These are phyloP conservation scores for Saccharomycopsis hybrid DNA, from an alignment of 1,139 yeast species.

Conservation along the genomic window DNA sequence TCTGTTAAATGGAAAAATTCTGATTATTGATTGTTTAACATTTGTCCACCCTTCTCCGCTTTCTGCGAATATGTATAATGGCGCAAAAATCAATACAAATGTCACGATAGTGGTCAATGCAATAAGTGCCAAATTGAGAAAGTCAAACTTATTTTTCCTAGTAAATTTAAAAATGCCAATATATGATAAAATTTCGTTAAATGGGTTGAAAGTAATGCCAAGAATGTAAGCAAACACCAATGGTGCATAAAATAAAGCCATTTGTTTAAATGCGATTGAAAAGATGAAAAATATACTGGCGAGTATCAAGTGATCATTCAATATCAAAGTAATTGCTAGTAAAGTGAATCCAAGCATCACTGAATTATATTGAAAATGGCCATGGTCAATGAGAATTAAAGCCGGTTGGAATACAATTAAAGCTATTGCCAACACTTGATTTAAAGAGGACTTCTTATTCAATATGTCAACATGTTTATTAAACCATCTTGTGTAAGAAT, in stretches of 20 bases:
- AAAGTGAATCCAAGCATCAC: constrained; percentile 89
- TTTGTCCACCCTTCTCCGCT: constrained; percentile 10
- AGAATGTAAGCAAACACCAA: constrained; percentile 73
- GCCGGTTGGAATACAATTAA: constrained; percentile 78
- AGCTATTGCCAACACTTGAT: constrained; percentile 69
- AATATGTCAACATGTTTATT: constrained; percentile 36
- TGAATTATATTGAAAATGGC: constrained; percentile 92
- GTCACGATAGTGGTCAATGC: constrained; percentile 58
- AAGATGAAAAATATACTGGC: constrained; percentile 79
- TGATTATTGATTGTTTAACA: constrained; percentile 38
- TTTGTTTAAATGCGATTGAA: constrained; percentile 83
- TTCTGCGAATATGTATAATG: constrained; percentile 42
- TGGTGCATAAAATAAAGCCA: constrained; percentile 93
- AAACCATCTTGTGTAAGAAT: constrained; percentile 60
- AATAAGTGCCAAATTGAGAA: constrained; percentile 50
- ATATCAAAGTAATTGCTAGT: constrained; percentile 57
- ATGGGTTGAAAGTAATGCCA: constrained; percentile 35
- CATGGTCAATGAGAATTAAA: constrained; percentile 83
- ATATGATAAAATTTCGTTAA: constrained; percentile 29
- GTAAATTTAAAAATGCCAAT: constrained; percentile 11
- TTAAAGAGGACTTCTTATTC: constrained; percentile 49
- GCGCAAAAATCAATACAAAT: constrained; percentile 47
- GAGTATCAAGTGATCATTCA: constrained; percentile 53
- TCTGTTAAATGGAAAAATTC: constrained; percentile 88
- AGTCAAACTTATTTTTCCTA: constrained; percentile 27